Base-by-base conservation (phyloP, 768 basidiomycete genomes). In the Leucogyrophana mollusca region DNA sequence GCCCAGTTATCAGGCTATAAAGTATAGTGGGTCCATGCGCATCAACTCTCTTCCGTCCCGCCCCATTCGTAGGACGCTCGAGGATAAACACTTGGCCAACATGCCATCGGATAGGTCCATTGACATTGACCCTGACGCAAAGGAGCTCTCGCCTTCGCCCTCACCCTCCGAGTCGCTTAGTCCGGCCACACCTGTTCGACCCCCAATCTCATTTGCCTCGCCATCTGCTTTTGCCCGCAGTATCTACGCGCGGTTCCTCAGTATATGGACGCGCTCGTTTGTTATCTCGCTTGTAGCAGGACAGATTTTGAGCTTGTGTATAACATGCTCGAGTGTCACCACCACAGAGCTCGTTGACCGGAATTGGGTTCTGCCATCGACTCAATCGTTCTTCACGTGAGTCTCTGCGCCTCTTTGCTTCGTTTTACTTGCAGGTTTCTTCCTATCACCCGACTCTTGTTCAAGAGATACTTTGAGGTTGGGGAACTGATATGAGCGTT, bases 371-470 rank as follows among this genome's bases (percentile, higher is more conserved):
- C 64, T 87, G 39, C 81, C 87, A 3, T 87, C 85, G 9, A 87
- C 86, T 3, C 88, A 91, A 60, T 84, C 79, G 9, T 78, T 83
- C 54, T 88, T 90, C 69, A 61, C 86, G 87, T 87, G 58, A 58
- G 82, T 73, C 14, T 40, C 24, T 23, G 21, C 51, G 9, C 8
- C 4, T 30, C 7, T 7, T 35, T 7, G 18, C 10, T 5, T 37
- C 27, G 27, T 30, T n/a, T n/a, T 40, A n/a, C 20, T 36, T 20
- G 10, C 20, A 32, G 13, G n/a, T 20, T 21, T 6, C 16, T n/a
- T n/a, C n/a, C n/a, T n/a, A n/a, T n/a, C n/a, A n/a, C n/a, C n/a
- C n/a, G n/a, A n/a, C n/a, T n/a, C n/a, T n/a, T n/a, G n/a, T n/a
- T n/a, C n/a, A n/a, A n/a, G n/a, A n/a, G n/a, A n/a, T n/a, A n/a